Evolutionary conservation across 257 asterid species (phyloP), one percentile per base, ranked within the genome.

Genomic region (Prunella vulgaris): DNA sequence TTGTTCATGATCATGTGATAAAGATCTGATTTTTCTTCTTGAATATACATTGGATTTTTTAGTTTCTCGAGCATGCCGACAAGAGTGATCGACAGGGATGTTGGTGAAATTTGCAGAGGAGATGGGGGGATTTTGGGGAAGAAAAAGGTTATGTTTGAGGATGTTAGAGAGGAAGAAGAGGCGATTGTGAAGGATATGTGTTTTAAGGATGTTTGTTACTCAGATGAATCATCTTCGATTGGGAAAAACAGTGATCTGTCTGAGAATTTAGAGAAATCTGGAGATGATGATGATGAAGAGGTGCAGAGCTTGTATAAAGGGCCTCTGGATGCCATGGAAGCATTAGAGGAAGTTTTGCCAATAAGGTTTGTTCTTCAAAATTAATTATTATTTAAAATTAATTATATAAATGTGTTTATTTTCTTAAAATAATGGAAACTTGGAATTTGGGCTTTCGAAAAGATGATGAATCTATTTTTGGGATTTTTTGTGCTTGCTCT

Each of bases 191-290:
- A 71, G 66, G 65, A 69, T 57, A 59, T 76, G 4, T 20, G 73
- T 46, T 1, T 27, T 33, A 49, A 71, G 67, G 51, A 53, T 59
- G 13, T 22, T 68, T 79, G 77, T 62, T 76, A 84, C 46, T 88
- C 91, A 0, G 80, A 76, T 66, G 80, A 80, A 51, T 79, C 96
- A 12, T 87, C 97, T 20, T 91, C 97, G 0, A 88, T 91, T 7
- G 97, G 97, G 35, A 84, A 87, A 62, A 84, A 91, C 64, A 91
- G 96, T 61, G 96, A 88, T 86, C 13, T 86, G 40, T 90, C 96
- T 33, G 87, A 80, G 66, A 79, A 71, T 77, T 81, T 87, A 3
- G 96, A 75, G 74, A 82, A 83, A 76, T 67, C 69, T 1, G 95
- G 76, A 53, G 80, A 79, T 58, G 79, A 60, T 66, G 80, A 79